Base-by-base conservation (phyloP, 768 basidiomycete species). In the Tulasnella calospora region DNA sequence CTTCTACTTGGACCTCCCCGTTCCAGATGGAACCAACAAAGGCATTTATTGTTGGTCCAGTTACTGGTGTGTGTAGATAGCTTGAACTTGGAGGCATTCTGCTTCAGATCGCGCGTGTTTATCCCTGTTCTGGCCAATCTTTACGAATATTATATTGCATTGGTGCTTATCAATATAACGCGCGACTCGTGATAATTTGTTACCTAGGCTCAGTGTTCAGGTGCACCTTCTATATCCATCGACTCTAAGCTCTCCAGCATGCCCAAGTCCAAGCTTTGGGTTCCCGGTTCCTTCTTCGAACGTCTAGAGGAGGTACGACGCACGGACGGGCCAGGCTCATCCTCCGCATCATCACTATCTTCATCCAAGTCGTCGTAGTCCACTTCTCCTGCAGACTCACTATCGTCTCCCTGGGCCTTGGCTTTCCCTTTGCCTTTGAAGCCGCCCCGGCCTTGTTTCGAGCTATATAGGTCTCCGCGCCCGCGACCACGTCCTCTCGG, bases 401-500 rank as follows among this genome's bases (percentile, higher is more conserved):
- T 78, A 15, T 71, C 73, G 30, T 40, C 61, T 27, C 44, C 75
- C 19, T 55, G 73, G 12, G 41, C 77, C 33, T 76, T 69, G 40
- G 41, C 77, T 73, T 78, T 73, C 19, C 71, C 46, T 41, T 80
- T 74, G 27, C 69, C 67, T 8, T 70, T 77, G 36, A 47, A 55
- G 23, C 44, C n/a, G 10, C 51, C 51, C 23, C n/a, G 21, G 23
- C 4, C 77, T 47, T 35, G 30, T 19, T 67, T 51, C 27, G 61
- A 36, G 27, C 35, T 55, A 17, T 44, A 57, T 21, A 27, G 13
- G 40, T 81, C 82, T 21, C 83, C 81, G 19, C 85, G 81, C 55
- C 83, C 83, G n/a, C 83, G 38, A n/a, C 73, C 73, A 21, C 73
- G 23, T 27, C 73, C 44, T 74, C 73, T 74, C 40, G 73, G 44